phyloP scores from a whole-genome alignment of 176 grass and related monocot species.

The maize (Zea mays) region Zm-B73-REFERENCE-NAM-5.0 NC_050096.1:296879501-296880000 shows the following conservation, averaged over 20 bases:
- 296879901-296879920: conserved; percentile 38
- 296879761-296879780: conserved; percentile 61
- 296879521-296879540: conserved; percentile 69
- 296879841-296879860: conserved; percentile 92
- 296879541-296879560: conserved; percentile 66
- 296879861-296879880: conserved; percentile 68
- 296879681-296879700: conserved; percentile 20
- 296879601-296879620: conserved; percentile 67
- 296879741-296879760: conserved; percentile 55
- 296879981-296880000: neutral
- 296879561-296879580: conserved; percentile 92
- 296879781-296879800: conserved; percentile 64
- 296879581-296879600: conserved; percentile 89
- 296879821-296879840: conserved; percentile 95
- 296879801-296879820: conserved; percentile 92
- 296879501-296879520: conserved; percentile 46
- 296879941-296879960: neutral
- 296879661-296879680: conserved; percentile 24
- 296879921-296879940: conserved; percentile 26
- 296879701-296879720: conserved; percentile 24
- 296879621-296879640: conserved; percentile 95
- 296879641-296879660: conserved; percentile 50
- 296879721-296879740: conserved; percentile 27
- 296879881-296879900: conserved; percentile 92
- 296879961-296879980: neutral